Evolutionary conservation across 176 grass and related monocot genomes (phyloP).

Genomic region (Avena insularis): DNA sequence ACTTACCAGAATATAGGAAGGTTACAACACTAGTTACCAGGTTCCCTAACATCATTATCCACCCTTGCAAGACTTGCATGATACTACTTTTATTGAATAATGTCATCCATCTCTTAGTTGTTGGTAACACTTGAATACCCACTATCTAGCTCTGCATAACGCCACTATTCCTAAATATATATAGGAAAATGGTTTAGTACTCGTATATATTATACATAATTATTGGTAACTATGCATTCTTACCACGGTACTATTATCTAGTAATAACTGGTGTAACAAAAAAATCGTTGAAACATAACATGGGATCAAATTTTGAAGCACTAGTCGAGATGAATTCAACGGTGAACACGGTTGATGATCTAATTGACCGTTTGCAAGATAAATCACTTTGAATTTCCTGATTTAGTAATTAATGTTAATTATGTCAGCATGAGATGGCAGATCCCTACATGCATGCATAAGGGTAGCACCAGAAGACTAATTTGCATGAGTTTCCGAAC

Average conservation of each 20-base stretch:
- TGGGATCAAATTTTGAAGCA: too few species aligned
- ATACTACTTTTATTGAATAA: neutral
- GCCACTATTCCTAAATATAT: neutral
- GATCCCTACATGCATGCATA: neutral
- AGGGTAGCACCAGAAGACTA: neutral
- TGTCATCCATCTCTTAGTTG: too few species aligned
- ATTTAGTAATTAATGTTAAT: slow-evolving; percentile 4
- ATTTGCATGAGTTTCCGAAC: neutral
- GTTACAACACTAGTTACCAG: neutral
- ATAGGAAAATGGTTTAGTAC: too few species aligned
- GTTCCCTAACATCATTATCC: neutral
- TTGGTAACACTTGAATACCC: too few species aligned
- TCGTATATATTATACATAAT: too few species aligned
- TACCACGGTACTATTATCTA: too few species aligned
- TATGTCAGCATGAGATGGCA: neutral
- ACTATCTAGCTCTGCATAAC: neutral
- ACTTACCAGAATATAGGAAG: neutral
- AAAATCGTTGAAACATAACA: too few species aligned
- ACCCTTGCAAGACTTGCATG: neutral
- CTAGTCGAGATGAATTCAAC: too few species aligned
- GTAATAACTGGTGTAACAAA: too few species aligned
- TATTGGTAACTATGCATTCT: too few species aligned
- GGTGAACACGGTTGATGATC: too few species aligned
- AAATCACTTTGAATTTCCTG: neutral
- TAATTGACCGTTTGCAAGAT: too few species aligned